These are phyloP conservation scores for Vinca major DNA, from an alignment of 305 asterid genomes.

Conservation along the genomic window DNA sequence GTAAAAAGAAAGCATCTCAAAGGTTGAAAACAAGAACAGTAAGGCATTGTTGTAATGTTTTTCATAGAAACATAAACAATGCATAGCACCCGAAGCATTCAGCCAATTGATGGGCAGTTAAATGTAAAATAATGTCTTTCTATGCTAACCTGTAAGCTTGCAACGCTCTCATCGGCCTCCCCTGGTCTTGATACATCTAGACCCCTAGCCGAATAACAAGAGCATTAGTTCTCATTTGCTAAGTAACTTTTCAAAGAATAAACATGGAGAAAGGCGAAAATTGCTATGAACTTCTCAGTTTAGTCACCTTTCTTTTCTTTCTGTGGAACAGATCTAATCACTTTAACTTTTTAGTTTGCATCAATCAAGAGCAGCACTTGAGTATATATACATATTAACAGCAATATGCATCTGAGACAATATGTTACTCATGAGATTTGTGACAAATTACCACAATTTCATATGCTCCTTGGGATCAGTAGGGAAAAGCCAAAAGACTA, in stretches of 20 bases:
- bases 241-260: conserved; percentile 17
- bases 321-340: neutral
- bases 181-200: conserved; percentile 74
- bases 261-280: conserved; percentile 16
- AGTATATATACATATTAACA: neutral
- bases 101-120: no score
- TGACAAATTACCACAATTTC: neutral
- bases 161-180: conserved; percentile 55
- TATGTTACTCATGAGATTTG: neutral
- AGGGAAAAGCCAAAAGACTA: conserved; percentile 4
- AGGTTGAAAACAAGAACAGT: neutral
- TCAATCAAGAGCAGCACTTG: neutral
- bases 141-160: conserved; percentile 59
- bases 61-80: neutral
- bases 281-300: conserved; percentile 1
- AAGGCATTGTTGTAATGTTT: neutral
- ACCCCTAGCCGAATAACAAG: conserved; percentile 51
- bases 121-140: no score
- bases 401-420: neutral
- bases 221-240: conserved; percentile 25
- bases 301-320: neutral
- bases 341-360: neutral
- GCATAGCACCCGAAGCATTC: no score
- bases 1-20: neutral
- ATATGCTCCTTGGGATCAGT: conserved; percentile 5